phyloP scores from a whole-genome alignment of 2,329 filamentous ascomycete genomes.

The Phialophora chinensis region DNA sequence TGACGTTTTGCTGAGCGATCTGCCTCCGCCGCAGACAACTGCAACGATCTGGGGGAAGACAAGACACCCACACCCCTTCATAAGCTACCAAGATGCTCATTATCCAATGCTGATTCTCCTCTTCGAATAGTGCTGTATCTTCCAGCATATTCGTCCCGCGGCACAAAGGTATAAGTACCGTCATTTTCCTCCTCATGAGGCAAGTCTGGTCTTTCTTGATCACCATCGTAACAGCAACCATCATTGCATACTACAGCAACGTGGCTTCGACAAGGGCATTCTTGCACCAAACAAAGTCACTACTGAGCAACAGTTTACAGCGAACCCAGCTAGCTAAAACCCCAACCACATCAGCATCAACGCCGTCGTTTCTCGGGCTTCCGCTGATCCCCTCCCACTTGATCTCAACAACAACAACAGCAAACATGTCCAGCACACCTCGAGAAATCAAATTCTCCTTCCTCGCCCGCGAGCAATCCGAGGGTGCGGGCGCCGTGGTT shows the following conservation, averaged over 20 bases:
- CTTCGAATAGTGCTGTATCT: slow-evolving; percentile 16
- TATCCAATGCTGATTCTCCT: slow-evolving; percentile 4
- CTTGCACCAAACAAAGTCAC: slow-evolving; percentile 29
- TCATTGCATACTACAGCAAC: slow-evolving; percentile 31
- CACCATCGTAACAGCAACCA: slow-evolving; percentile 30
- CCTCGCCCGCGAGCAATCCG: slow-evolving; percentile 81
- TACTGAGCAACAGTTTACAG: slow-evolving; percentile 22
- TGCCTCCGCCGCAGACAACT: not conserved
- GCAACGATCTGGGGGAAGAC: not conserved
- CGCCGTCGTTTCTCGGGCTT: slow-evolving; percentile 24
- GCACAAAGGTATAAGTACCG: slow-evolving; percentile 29
- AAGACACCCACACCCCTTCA: slow-evolving; percentile 1
- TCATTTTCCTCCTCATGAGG: slow-evolving; percentile 24
- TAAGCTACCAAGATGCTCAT: slow-evolving; percentile 16
- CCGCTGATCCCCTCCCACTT: slow-evolving; percentile 17
- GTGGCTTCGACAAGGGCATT: slow-evolving; percentile 32
- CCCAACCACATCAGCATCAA: slow-evolving; percentile 6
- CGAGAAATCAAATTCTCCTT: slow-evolving; percentile 83
- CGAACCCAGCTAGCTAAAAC: slow-evolving; percentile 11
- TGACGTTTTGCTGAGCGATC: slow-evolving; percentile 1
- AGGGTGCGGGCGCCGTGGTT: slow-evolving; percentile 86
- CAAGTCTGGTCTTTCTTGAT: slow-evolving; percentile 30
- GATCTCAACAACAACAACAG: slow-evolving; percentile 45
- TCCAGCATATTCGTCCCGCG: slow-evolving; percentile 30
- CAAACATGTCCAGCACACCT: slow-evolving; percentile 66